Base-by-base conservation (phyloP, 2,329 filamentous ascomycete genomes). In the Colletotrichum sp. region DNA sequence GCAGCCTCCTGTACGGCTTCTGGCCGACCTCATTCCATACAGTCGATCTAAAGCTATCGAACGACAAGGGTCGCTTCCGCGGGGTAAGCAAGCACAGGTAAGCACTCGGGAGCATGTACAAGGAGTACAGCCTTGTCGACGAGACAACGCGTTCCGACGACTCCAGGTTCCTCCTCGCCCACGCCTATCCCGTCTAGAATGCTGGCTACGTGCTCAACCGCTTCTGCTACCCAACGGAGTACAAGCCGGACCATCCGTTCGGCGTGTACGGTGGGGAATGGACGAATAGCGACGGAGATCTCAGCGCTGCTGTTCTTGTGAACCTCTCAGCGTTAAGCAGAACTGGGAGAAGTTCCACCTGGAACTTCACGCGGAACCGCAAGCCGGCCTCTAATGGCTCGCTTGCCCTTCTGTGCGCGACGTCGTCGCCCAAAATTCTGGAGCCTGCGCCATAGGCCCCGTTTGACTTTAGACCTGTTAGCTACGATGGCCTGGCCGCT, bases 1-100 rank as follows among this genome's bases (percentile, higher is more conserved):
- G 85, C 7, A 81, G 82, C 1, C 78, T 83, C 3, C 74, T 89
- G 0, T 88, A 77, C 48, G 88, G 88, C 0, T 88, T 84, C 78
- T 85, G 87, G 78, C 86, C 88, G 0, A 85, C 87, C 6, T 83
- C 83, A 1, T 83, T 83, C 0, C 80, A 84, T 2, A 77, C 83
- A 0, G 78, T 85, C 14, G 84, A 87, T 59, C 78, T 89, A 6
- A 76, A 81, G 32, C 82, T 89, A 32, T 76, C 81, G 39, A 67
- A 77, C 0, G 67, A 78, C 28, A 32, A 74, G 2, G 82, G 81
- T 7, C 83, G 87, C 34, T 81, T 86, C 77, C 72, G 81, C n/a
- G 86, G 87, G 57, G 81, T 80, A 7, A 86, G 82, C 74, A 78
- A 78, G 6, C 82, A 87, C 77, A 84, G 72, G 24, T 30, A 64